A percentile compares a stretch with the other conserved stretches of the same genome.
Evolutionary conservation across 176 grass and related monocot genomes (phyloP).

Genomic region (Juncus effusus): DNA sequence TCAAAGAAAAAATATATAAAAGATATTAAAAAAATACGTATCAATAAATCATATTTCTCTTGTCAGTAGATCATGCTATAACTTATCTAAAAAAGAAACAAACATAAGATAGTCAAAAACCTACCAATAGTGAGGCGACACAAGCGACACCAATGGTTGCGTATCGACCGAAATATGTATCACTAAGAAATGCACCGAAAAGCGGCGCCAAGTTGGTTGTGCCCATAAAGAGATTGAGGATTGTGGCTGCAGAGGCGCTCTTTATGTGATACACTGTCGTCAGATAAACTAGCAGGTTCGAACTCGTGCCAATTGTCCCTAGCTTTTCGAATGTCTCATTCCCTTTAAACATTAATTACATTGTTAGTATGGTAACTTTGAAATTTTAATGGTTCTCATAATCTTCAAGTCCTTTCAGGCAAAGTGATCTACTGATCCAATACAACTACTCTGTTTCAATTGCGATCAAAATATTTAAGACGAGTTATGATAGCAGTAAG

Average conservation of each 20-base stretch:
- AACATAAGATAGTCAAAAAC: not conserved
- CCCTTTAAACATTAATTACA: conserved; percentile 22
- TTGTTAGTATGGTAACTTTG: not conserved
- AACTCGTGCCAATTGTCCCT: conserved; percentile 50
- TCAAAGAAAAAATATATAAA: too few relatives aligned
- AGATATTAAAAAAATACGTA: not conserved
- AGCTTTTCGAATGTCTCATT: conserved; percentile 91
- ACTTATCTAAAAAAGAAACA: not conserved
- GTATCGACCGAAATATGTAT: conserved; percentile 83
- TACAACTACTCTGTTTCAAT: too few relatives aligned
- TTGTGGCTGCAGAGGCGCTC: conserved; percentile 34
- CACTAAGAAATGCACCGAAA: conserved; percentile 65
- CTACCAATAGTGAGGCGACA: conserved; percentile 43
- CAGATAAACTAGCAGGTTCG: conserved; percentile 76
- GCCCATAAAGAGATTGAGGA: conserved; percentile 49
- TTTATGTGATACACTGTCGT: conserved; percentile 61
- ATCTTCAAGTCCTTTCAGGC: not conserved
- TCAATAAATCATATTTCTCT: not conserved
- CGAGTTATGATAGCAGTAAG: too few relatives aligned
- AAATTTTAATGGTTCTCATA: not conserved
- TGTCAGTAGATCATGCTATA: not conserved
- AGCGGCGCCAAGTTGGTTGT: conserved; percentile 54
- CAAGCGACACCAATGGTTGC: conserved; percentile 42
- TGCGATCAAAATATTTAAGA: too few relatives aligned
- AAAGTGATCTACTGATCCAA: not conserved